These are phyloP conservation scores for Podila minutissima DNA, from an alignment of 192 early-diverging fungal species.

Conservation along the genomic window DNA sequence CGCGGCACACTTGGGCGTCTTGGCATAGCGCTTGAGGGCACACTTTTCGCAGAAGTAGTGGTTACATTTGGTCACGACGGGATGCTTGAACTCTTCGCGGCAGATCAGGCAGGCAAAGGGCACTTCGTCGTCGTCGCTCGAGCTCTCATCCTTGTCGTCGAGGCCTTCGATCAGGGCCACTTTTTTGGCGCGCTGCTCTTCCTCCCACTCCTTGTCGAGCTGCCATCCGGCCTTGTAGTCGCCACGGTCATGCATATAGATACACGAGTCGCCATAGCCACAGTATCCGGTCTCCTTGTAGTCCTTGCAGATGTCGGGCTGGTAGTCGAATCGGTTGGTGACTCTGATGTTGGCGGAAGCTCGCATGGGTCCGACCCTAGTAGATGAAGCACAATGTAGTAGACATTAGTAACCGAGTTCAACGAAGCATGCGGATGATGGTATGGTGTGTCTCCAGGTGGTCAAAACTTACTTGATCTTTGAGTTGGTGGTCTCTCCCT, in stretches of 20 bases:
- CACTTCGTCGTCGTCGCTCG: slow-evolving; percentile 76
- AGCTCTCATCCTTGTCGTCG: slow-evolving; percentile 57
- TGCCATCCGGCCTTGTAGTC: slow-evolving; percentile 98
- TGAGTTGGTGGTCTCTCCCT: slow-evolving; percentile 67
- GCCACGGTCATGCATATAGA: slow-evolving; percentile 97
- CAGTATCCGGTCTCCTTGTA: slow-evolving; percentile 97
- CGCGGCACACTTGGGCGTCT: slow-evolving; percentile 90
- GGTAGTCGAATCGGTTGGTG: slow-evolving; percentile 92
- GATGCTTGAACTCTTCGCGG: slow-evolving; percentile 85
- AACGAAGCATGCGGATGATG: too few species aligned
- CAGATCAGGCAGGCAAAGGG: slow-evolving; percentile 98
- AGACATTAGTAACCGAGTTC: neutral
- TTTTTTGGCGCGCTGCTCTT: slow-evolving; percentile 76
- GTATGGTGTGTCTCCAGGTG: too few species aligned
- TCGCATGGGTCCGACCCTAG: slow-evolving; percentile 77
- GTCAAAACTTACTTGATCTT: slow-evolving; percentile 54
- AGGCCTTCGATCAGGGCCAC: slow-evolving; percentile 56
- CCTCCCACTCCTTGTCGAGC: slow-evolving; percentile 98
- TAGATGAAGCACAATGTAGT: neutral
- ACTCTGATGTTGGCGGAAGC: slow-evolving; percentile 81
- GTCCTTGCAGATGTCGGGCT: slow-evolving; percentile 99
- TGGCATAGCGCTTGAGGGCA: slow-evolving; percentile 84
- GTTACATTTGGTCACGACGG: slow-evolving; percentile 93
- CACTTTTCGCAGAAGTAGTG: slow-evolving; percentile 99
- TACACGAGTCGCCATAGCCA: slow-evolving; percentile 98